Evolutionary conservation across 306 rosid species (phyloP), one percentile per base, ranked within the genome.

Genomic region (Corylus americana): DNA sequence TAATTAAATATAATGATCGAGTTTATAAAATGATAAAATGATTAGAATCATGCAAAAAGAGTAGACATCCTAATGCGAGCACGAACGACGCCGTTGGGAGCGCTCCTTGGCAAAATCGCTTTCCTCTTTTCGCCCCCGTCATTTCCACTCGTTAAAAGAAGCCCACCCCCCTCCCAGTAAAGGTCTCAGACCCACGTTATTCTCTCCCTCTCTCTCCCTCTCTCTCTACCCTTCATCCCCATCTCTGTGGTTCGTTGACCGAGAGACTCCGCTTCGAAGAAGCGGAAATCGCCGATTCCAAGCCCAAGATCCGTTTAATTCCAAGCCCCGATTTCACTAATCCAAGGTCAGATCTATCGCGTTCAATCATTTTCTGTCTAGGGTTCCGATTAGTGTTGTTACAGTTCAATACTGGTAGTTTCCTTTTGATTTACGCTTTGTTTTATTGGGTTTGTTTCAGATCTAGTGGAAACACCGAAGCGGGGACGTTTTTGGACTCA

Each of bases 281-380:
- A 53, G 57, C 51, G 78, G 3, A 49, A 80, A 57, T 66, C 73
- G 49, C 47, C 31, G n/a, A 17, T 50, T 8, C 50, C 18, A 29
- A 25, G n/a, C 18, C 62, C 69, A 51, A 82, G 92, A 91, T 91
- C 95, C 53, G 68, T 63, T 17, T 9, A 16, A 35, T 37, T 50
- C 51, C 79, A 16, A 31, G 16, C 80, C 71, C 55, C 57, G 59
- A 25, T 74, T 77, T 54, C 71, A 7, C 55, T 11, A 11, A 35
- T 81, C 49, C 63, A 87, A 90, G 94, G 92, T 93, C 90, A 64
- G 93, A 84, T 91, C 83, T 66, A 42, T 79, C 9, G 67, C 87
- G 50, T 50, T 50, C 61, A 70, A 70, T 81, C 81, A 74, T 83
- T 59, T 12, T 13, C 9, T 74, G 75, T 86, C 79, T 78, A 81